Evolutionary conservation across 2,329 filamentous ascomycete genomes (phyloP), one percentile per base, ranked within the genome.

Genomic region (Aspergillus flavus): DNA sequence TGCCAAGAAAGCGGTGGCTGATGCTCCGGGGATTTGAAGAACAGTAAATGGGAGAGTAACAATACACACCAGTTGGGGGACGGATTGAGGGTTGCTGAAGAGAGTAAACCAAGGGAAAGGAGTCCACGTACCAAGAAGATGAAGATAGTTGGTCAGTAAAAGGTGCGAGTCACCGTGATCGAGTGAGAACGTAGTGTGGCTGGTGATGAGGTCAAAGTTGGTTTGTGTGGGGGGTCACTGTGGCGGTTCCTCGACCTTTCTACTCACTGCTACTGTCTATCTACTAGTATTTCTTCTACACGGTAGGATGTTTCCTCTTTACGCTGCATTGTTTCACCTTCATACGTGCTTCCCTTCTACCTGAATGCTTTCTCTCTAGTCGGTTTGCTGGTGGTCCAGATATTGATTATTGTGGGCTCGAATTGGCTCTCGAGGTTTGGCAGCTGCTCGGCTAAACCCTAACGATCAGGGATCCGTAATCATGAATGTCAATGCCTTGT

Each of bases 361-460:
- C 32, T 34, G 32, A 34, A 12, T 36, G 21, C 4, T 6, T 6
- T 54, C 19, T 6, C 28, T 34, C 16, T 36, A 12, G 16, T n/a
- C 46, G 23, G 28, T 36, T n/a, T 23, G 16, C 5, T 54, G 52
- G 19, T 54, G 16, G 28, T 36, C 5, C 43, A 36, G 26, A 41
- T 12, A 28, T 43, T 57, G 26, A 32, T 61, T 59, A 32, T 61
- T 59, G 54, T 57, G 61, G 56, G 60, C 52, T 59, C n/a, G 59
- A 54, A 55, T 61, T 58, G 55, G 62, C 65, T 68, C 59, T 66
- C 62, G 46, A 57, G 50, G 54, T 61, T 70, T 64, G 68, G 73
- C 72, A 73, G 69, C 67, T 70, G 69, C 75, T 78, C 75, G 75
- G 75, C 74, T 78, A 78, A 78, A 76, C 74, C 75, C 75, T 77